Conservation (phyloP, 1,284 basidiomycete genomes). For the Anthracocystis panici-leucophaei region DNA sequence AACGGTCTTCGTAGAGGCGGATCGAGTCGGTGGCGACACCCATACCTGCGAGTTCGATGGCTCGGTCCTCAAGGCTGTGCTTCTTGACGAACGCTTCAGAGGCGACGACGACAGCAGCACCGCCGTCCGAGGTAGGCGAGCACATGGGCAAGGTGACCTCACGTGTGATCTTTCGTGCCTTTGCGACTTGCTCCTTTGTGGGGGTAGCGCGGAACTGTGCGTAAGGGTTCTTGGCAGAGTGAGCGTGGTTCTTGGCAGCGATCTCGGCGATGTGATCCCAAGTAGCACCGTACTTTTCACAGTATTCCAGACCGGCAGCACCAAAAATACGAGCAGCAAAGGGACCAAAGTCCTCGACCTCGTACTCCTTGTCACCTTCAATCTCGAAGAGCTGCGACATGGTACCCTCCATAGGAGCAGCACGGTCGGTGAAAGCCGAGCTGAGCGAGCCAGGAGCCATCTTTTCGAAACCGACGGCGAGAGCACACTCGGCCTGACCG, state of each 20-base stretch:
- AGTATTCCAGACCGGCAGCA: conserved; percentile 83
- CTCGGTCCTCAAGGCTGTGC: conserved; percentile 83
- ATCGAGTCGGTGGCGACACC: conserved; percentile 63
- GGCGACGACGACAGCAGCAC: conserved; percentile 74
- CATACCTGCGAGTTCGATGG: conserved; percentile 75
- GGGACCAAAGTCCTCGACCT: conserved; percentile 76
- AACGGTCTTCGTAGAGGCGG: conserved; percentile 61
- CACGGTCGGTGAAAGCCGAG: conserved; percentile 79
- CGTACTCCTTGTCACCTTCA: conserved; percentile 74
- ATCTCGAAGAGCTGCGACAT: conserved; percentile 73
- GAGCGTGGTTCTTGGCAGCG: conserved; percentile 82
- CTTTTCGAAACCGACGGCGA: conserved; percentile 88
- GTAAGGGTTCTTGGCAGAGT: conserved; percentile 85
- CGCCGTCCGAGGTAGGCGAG: conserved; percentile 77
- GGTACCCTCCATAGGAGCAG: conserved; percentile 74
- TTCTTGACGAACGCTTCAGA: conserved; percentile 84
- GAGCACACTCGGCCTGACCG: conserved; percentile 79
- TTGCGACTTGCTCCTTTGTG: conserved; percentile 46
- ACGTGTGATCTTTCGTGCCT: conserved; percentile 74
- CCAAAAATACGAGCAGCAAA: conserved; percentile 80
- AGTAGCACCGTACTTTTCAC: conserved; percentile 79
- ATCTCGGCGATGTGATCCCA: conserved; percentile 81
- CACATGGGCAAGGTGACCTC: conserved; percentile 88
- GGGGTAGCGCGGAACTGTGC: conserved; percentile 77
- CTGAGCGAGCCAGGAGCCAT: conserved; percentile 76